phyloP scores from a whole-genome alignment of 2,329 filamentous ascomycete species.

The Talaromyces pinophilus region DNA sequence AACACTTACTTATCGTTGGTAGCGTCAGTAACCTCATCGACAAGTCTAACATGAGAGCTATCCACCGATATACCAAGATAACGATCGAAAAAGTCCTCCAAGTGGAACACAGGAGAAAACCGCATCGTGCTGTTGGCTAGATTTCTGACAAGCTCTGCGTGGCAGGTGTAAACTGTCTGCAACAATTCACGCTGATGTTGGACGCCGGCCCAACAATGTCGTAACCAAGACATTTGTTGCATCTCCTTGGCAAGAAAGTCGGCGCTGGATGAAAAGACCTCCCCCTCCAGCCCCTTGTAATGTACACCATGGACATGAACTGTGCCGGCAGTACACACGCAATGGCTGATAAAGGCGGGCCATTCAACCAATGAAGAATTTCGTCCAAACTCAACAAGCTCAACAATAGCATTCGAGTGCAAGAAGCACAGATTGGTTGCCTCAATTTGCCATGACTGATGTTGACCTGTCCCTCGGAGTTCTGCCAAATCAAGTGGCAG shows the following conservation, averaged over 20 bases:
- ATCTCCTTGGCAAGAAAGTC: slow-evolving; percentile 77
- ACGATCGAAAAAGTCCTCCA: slow-evolving; percentile 84
- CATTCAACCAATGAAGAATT: slow-evolving; percentile 75
- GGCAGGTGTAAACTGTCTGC: slow-evolving; percentile 75
- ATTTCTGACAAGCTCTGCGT: slow-evolving; percentile 75
- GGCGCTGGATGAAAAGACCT: slow-evolving; percentile 63
- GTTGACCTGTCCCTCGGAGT: slow-evolving; percentile 75
- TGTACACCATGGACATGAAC: slow-evolving; percentile 85
- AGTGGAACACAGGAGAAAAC: slow-evolving; percentile 76
- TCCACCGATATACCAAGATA: slow-evolving; percentile 74
- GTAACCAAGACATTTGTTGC: slow-evolving; percentile 74
- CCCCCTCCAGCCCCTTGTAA: slow-evolving; percentile 66
- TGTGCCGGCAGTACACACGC: slow-evolving; percentile 81
- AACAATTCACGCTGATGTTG: slow-evolving; percentile 79
- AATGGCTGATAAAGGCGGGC: slow-evolving; percentile 85
- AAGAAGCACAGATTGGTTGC: slow-evolving; percentile 84
- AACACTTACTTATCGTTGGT: slow-evolving; percentile 54
- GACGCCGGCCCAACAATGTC: slow-evolving; percentile 73
- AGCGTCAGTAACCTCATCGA: slow-evolving; percentile 64
- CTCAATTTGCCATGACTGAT: slow-evolving; percentile 91
- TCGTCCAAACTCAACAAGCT: slow-evolving; percentile 76
- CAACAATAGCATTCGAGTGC: slow-evolving; percentile 83
- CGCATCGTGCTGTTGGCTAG: slow-evolving; percentile 68
- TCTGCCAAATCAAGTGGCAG: slow-evolving; percentile 81
- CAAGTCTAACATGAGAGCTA: slow-evolving; percentile 70